phyloP scores from a whole-genome alignment of 805 yeast genomes.

The Brettanomyces naardenensis region DNA sequence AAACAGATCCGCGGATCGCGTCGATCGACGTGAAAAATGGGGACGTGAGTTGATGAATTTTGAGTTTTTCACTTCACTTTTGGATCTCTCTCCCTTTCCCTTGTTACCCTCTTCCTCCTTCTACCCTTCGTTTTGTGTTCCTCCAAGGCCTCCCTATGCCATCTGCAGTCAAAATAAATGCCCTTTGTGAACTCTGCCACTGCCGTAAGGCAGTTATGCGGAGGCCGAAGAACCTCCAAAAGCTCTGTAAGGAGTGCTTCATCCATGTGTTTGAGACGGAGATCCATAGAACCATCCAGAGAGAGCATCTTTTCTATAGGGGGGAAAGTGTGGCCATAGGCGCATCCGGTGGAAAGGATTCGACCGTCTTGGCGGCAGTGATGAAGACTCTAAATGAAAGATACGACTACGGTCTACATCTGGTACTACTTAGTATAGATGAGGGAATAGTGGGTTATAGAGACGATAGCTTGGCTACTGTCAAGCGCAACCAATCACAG shows the following conservation, averaged over 20 bases:
- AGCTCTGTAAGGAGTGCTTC: slow-evolving; percentile 86
- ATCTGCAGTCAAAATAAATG: too few species aligned
- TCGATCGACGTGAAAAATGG: too few species aligned
- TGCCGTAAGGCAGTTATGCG: slow-evolving; percentile 77
- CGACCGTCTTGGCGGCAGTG: slow-evolving; percentile 88
- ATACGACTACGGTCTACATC: slow-evolving; percentile 77
- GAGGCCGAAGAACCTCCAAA: slow-evolving; percentile 87
- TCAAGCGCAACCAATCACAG: slow-evolving; percentile 83
- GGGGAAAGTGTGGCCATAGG: slow-evolving; percentile 96
- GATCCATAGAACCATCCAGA: slow-evolving; percentile 79
- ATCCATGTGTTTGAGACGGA: slow-evolving; percentile 89
- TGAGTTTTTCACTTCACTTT: too few species aligned
- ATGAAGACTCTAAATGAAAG: slow-evolving; percentile 83
- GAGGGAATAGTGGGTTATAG: slow-evolving; percentile 97
- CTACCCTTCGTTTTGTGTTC: too few species aligned
- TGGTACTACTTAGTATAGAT: slow-evolving; percentile 80
- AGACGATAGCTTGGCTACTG: slow-evolving; percentile 96
- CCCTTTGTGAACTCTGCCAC: slow-evolving; percentile 79
- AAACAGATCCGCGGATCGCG: too few species aligned
- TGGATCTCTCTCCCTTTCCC: too few species aligned
- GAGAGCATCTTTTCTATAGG: slow-evolving; percentile 56
- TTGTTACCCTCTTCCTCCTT: too few species aligned
- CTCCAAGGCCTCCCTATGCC: too few species aligned
- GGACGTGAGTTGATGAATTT: too few species aligned
- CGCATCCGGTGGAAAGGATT: slow-evolving; percentile 98